Conservation (phyloP, 805 yeast genomes). For the Scheffersomyces ergatensis region DNA sequence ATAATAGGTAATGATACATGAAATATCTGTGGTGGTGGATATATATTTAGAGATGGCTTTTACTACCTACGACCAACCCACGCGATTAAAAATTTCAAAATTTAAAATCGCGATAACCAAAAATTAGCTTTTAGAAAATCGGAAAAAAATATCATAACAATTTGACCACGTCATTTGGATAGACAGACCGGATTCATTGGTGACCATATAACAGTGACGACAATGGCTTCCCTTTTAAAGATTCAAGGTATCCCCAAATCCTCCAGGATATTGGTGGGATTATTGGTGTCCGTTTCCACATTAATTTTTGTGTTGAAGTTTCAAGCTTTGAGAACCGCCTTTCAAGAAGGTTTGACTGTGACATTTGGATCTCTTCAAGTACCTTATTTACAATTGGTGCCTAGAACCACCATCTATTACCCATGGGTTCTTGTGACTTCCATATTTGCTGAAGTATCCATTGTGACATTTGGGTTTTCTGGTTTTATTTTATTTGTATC, state of each 20-base stretch:
- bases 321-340: slow-evolving; percentile 19
- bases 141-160: too few species aligned
- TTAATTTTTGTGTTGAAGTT: slow-evolving; percentile 42
- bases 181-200: too few species aligned
- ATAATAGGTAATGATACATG: too few species aligned
- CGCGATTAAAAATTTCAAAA: too few species aligned
- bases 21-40: too few species aligned
- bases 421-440: slow-evolving; percentile 68
- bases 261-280: slow-evolving; percentile 42
- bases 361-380: slow-evolving; percentile 42
- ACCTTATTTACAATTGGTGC: slow-evolving; percentile 64
- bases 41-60: too few species aligned
- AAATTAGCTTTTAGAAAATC: too few species aligned
- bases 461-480: slow-evolving; percentile 44
- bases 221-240: slow-evolving; percentile 1
- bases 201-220: background rate
- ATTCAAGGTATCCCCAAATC: slow-evolving; percentile 38
- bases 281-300: slow-evolving; percentile 38
- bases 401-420: slow-evolving; percentile 48
- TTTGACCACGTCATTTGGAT: too few species aligned
- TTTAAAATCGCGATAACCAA: too few species aligned
- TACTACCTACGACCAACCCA: too few species aligned
- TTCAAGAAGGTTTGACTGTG: slow-evolving; percentile 11
- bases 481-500: slow-evolving; percentile 35
- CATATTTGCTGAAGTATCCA: slow-evolving; percentile 59